Evolutionary conservation across 768 basidiomycete genomes (phyloP).

Genomic region (Boletus speciosus): DNA sequence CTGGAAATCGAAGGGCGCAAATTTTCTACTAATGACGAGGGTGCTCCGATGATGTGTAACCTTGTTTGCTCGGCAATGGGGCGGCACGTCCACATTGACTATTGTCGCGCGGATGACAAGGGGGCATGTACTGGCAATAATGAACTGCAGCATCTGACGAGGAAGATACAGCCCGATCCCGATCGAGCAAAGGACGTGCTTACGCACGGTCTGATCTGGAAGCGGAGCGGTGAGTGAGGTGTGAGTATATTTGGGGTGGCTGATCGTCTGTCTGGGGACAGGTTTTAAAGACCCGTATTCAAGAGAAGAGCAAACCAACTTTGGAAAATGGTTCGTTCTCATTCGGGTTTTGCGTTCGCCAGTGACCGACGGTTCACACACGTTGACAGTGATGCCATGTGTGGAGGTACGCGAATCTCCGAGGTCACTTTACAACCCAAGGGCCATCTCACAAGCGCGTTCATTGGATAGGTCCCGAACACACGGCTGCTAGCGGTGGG

Average conservation of each 20-base stretch:
- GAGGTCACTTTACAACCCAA: not conserved
- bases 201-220: slow-evolving; percentile 55
- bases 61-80: slow-evolving; percentile 54
- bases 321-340: slow-evolving; percentile 48
- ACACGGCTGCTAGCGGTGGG: slow-evolving; percentile 35
- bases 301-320: slow-evolving; percentile 50
- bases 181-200: slow-evolving; percentile 49
- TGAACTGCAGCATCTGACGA: slow-evolving; percentile 45
- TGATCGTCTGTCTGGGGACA: slow-evolving; percentile 12
- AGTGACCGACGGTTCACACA: not conserved
- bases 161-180: slow-evolving; percentile 44
- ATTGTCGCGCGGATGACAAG: slow-evolving; percentile 43
- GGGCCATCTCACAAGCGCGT: not conserved
- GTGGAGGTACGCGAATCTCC: slow-evolving; percentile 37
- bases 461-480: slow-evolving; percentile 44
- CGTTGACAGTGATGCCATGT: slow-evolving; percentile 45
- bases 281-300: slow-evolving; percentile 67
- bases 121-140: slow-evolving; percentile 36
- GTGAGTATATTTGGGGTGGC: not conserved
- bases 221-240: slow-evolving; percentile 44
- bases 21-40: slow-evolving; percentile 52
- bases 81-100: slow-evolving; percentile 55
- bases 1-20: slow-evolving; percentile 55
- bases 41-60: slow-evolving; percentile 64
- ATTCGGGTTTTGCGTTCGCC: not conserved